phyloP scores from a whole-genome alignment of 257 asterid species.

The Primulina tabacum region DNA sequence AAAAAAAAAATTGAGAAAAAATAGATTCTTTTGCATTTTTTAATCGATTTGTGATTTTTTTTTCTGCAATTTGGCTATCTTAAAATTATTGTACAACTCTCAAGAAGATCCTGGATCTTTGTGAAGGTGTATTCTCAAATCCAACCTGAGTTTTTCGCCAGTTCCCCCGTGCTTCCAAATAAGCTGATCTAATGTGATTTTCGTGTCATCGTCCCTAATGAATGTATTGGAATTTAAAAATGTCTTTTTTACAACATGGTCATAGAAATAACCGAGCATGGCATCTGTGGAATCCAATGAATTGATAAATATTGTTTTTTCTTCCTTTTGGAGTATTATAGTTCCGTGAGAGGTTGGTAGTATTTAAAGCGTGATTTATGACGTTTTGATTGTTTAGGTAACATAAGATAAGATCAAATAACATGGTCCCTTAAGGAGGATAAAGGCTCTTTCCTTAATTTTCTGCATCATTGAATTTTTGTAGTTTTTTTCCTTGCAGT shows the following conservation, averaged over 20 bases:
- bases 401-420: neutral
- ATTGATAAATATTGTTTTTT: neutral
- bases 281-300: conserved; percentile 17
- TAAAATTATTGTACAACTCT: no score
- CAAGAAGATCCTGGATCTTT: conserved; percentile 7
- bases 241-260: neutral
- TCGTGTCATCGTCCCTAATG: conserved; percentile 1
- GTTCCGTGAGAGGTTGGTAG: neutral
- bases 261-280: conserved; percentile 5
- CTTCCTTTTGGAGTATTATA: neutral
- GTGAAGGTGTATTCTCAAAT: neutral
- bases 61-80: neutral
- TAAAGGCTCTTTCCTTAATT: neutral
- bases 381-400: neutral
- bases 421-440: neutral
- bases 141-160: conserved; percentile 1
- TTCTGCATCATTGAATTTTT: neutral
- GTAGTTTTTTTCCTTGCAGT: neutral
- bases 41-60: neutral
- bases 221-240: conserved; percentile 6
- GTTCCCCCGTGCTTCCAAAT: neutral
- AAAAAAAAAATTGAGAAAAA: neutral
- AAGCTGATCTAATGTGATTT: neutral
- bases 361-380: neutral
- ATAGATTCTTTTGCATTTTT: neutral